Evolutionary conservation across 108 stramenopile species (phyloP).

Genomic region (Pseudonitzschia multiseries): DNA sequence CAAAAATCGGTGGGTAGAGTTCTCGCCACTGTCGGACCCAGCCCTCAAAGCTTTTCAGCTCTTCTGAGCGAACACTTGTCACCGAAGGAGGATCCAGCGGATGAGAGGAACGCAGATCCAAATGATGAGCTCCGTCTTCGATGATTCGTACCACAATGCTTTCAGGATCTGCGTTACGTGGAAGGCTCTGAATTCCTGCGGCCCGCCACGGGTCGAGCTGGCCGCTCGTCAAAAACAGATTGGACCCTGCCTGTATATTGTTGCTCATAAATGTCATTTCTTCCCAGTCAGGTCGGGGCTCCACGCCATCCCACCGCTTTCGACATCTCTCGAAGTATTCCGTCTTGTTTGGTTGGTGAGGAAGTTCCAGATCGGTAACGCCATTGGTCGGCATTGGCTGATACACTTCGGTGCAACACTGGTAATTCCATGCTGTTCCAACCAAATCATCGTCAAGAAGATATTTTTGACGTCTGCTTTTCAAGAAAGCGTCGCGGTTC

Average conservation of each 20-base stretch:
- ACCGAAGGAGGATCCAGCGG: conserved; percentile 35
- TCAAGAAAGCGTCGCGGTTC: neutral
- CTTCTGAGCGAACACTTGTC: conserved; percentile 25
- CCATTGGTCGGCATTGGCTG: conserved; percentile 47
- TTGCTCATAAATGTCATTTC: conserved; percentile 35
- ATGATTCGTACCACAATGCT: conserved; percentile 32
- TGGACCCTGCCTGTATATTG: conserved; percentile 32
- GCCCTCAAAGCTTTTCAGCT: conserved; percentile 10
- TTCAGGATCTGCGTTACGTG: conserved; percentile 20
- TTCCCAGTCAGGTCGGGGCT: conserved; percentile 43
- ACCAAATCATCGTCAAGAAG: neutral
- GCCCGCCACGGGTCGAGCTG: conserved; percentile 44
- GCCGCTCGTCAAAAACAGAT: conserved; percentile 41
- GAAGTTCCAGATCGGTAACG: conserved; percentile 39
- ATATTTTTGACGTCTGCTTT: neutral
- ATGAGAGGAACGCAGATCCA: conserved; percentile 30
- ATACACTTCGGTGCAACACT: conserved; percentile 42
- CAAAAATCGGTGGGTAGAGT: no score
- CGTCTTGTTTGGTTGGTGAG: conserved; percentile 35
- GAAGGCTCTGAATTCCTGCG: conserved; percentile 32
- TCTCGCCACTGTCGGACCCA: conserved; percentile 28
- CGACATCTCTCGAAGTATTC: conserved; percentile 26
- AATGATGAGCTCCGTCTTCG: conserved; percentile 34
- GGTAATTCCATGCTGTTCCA: conserved; percentile 42
- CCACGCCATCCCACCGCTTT: conserved; percentile 24